A percentile compares a stretch with the other conserved stretches of the same genome.
These are phyloP conservation scores for Kickxella alabastrina DNA, from an alignment of 192 early-diverging fungal genomes.

Conservation along the genomic window DNA sequence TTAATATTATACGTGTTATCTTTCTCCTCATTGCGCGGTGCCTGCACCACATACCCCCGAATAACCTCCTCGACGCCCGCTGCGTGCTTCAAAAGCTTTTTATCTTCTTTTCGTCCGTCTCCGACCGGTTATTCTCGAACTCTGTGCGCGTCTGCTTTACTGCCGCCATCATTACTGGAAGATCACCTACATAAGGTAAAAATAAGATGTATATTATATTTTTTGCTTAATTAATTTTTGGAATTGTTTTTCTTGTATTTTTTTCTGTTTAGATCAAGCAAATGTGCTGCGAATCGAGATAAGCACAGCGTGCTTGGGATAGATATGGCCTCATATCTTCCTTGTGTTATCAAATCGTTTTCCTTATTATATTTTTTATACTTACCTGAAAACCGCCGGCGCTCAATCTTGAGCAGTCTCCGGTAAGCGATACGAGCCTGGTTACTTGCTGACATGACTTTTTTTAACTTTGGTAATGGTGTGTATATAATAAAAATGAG, in stretches of 20 bases:
- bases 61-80: conserved; percentile 40
- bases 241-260: too few species aligned
- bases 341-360: background rate
- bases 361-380: background rate
- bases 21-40: conserved; percentile 21
- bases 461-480: background rate
- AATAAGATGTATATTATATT: background rate
- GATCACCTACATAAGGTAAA: conserved; percentile 11
- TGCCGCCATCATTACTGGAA: conserved; percentile 15
- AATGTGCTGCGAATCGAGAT: too few species aligned
- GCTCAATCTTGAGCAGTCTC: conserved; percentile 31
- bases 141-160: conserved; percentile 35
- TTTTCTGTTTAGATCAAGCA: too few species aligned
- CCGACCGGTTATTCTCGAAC: conserved; percentile 22
- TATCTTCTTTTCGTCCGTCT: conserved; percentile 37
- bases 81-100: conserved; percentile 38
- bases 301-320: too few species aligned
- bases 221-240: background rate
- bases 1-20: conserved; percentile 31
- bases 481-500: too few species aligned
- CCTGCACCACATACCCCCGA: conserved; percentile 45
- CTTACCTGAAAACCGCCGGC: conserved; percentile 30
- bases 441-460: conserved; percentile 18
- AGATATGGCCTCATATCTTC: background rate
- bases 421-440: conserved; percentile 35